phyloP scores from a whole-genome alignment of 306 rosid species.

The Cucumis cinereus region DNA sequence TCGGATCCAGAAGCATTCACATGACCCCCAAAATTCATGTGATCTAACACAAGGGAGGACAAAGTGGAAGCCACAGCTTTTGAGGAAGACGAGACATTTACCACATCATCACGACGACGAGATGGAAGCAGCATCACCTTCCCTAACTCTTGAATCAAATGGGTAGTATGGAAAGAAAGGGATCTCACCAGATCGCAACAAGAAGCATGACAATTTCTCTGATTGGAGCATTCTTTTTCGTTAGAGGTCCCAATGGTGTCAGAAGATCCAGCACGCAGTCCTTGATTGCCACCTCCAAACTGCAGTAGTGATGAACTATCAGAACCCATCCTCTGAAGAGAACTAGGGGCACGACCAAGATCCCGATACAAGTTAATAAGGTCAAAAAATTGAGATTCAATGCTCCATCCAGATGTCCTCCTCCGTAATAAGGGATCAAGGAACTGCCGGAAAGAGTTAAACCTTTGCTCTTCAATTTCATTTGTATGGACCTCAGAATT shows the following conservation, averaged over 20 bases:
- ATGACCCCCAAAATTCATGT: slow-evolving; percentile 75
- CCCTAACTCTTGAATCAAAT: slow-evolving; percentile 92
- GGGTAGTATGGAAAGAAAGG: slow-evolving; percentile 82
- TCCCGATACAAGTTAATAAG: slow-evolving; percentile 79
- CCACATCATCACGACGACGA: slow-evolving; percentile 86
- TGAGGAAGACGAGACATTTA: slow-evolving; percentile 63
- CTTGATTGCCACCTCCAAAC: slow-evolving; percentile 38
- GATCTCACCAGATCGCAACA: slow-evolving; percentile 84
- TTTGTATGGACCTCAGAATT: slow-evolving; percentile 48
- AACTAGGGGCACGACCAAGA: slow-evolving; percentile 62
- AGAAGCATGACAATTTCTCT: slow-evolving; percentile 52
- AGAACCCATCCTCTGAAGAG: slow-evolving; percentile 47
- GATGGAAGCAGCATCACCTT: slow-evolving; percentile 82
- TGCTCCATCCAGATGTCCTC: slow-evolving; percentile 84
- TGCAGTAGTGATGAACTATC: slow-evolving; percentile 40
- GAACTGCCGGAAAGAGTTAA: slow-evolving; percentile 81
- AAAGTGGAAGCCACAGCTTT: slow-evolving; percentile 77
- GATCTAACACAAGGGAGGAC: slow-evolving; percentile 60
- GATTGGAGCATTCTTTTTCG: slow-evolving; percentile 61
- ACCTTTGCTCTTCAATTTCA: slow-evolving; percentile 78
- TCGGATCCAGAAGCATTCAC: slow-evolving; percentile 43
- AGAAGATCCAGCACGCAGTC: slow-evolving; percentile 38
- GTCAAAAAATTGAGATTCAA: slow-evolving; percentile 89
- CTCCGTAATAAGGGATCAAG: slow-evolving; percentile 82
- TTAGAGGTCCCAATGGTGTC: slow-evolving; percentile 35